Evolutionary conservation across 2,329 filamentous ascomycete genomes (phyloP).

Genomic region (Ceratocystis lukuohia): DNA sequence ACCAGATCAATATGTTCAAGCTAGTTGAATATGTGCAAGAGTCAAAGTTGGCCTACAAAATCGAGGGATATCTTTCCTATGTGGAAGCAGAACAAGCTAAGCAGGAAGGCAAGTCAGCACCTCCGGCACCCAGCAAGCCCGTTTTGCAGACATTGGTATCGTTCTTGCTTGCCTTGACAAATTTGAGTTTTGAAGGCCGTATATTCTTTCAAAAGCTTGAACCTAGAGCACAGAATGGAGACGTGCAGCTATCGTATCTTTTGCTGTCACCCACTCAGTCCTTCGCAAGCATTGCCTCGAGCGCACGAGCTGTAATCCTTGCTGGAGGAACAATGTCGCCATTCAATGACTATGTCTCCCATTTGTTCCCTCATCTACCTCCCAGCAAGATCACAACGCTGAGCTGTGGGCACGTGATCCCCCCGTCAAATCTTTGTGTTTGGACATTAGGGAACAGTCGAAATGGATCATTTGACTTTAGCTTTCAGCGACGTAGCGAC

Average conservation of each 20-base stretch:
- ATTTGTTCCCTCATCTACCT: constrained; percentile 67
- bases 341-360: constrained; percentile 75
- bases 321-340: constrained; percentile 97
- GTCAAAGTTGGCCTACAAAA: constrained; percentile 85
- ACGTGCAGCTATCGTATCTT: constrained; percentile 64
- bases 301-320: constrained; percentile 74
- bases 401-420: constrained; percentile 91
- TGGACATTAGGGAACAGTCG: constrained; percentile 45
- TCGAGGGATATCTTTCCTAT: constrained; percentile 71
- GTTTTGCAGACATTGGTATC: constrained; percentile 43
- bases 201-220: constrained; percentile 47
- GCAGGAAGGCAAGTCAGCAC: constrained; percentile 20
- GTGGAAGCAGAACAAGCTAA: constrained; percentile 37
- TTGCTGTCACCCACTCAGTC: constrained; percentile 83
- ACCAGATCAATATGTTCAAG: constrained; percentile 90
- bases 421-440: constrained; percentile 64
- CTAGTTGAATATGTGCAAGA: constrained; percentile 77
- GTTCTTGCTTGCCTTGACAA: constrained; percentile 70
- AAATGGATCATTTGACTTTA: constrained; percentile 59
- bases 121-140: constrained; percentile 28
- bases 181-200: constrained; percentile 59
- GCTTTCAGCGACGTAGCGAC: constrained; percentile 63
- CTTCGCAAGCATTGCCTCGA: constrained; percentile 74
- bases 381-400: constrained; percentile 57
- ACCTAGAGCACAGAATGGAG: constrained; percentile 24